phyloP scores from a whole-genome alignment of 2,329 filamentous ascomycete species.

The Fusarium sulawesiense region DNA sequence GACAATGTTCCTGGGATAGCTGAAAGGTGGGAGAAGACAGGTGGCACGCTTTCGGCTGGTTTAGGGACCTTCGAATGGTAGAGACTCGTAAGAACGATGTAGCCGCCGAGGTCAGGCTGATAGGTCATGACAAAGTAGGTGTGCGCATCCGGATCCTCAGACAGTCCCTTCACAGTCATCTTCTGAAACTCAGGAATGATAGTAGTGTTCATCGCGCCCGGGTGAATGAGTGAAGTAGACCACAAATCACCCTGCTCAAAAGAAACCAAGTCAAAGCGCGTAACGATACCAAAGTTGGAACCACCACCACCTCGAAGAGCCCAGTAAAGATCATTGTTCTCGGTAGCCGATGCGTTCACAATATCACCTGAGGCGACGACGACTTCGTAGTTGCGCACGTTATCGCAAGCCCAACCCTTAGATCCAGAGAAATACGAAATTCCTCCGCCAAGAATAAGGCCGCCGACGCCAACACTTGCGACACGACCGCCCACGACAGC shows the following conservation, averaged over 20 bases:
- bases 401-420: slow-evolving; percentile 61
- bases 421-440: slow-evolving; percentile 54
- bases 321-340: slow-evolving; percentile 20
- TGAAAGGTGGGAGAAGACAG: background rate
- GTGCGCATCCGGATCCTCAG: background rate
- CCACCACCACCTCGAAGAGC: slow-evolving; percentile 22
- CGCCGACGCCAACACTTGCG: slow-evolving; percentile 48
- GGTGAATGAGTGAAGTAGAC: slow-evolving; percentile 28
- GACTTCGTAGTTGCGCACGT: slow-evolving; percentile 58
- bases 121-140: background rate
- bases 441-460: slow-evolving; percentile 53
- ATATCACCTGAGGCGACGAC: slow-evolving; percentile 60
- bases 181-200: slow-evolving; percentile 38
- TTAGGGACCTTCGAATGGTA: background rate
- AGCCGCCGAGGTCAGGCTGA: background rate
- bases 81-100: background rate
- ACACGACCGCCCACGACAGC: slow-evolving; percentile 18
- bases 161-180: background rate
- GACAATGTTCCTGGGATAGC: background rate
- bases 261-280: slow-evolving; percentile 47
- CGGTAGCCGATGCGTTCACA: slow-evolving; percentile 41
- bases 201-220: background rate
- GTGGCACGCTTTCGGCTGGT: background rate
- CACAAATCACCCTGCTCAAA: slow-evolving; percentile 48
- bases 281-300: slow-evolving; percentile 32